A percentile compares a stretch with the other conserved stretches of the same genome.
Evolutionary conservation across 495 filamentous ascomycete genomes (phyloP).

Genomic region (Penicillium salamii): DNA sequence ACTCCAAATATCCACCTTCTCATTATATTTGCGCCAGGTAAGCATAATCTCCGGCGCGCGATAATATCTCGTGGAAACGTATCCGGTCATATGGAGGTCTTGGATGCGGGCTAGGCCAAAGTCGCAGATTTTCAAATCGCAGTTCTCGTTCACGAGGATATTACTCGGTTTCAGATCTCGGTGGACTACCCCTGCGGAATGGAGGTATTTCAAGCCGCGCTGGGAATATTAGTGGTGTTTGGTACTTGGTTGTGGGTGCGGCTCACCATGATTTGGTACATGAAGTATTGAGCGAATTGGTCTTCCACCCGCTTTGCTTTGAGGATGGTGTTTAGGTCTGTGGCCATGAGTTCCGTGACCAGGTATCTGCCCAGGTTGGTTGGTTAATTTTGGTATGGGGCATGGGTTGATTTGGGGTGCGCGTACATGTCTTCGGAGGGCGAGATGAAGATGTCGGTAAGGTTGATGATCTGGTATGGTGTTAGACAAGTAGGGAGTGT

Average conservation of each 20-base stretch:
- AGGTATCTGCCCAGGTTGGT: constrained; percentile 81
- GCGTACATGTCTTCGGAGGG: constrained; percentile 95
- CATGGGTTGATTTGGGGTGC: not conserved
- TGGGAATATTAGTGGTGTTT: constrained; percentile 33
- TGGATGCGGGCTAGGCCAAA: constrained; percentile 96
- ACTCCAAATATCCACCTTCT: constrained; percentile 99
- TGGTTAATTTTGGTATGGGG: constrained; percentile 26
- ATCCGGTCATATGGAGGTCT: constrained; percentile 98
- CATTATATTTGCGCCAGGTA: constrained; percentile 99
- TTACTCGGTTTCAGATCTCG: constrained; percentile 97
- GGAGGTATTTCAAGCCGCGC: constrained; percentile 97
- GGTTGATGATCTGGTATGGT: constrained; percentile 76
- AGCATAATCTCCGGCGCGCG: constrained; percentile 99
- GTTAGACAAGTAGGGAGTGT: no score
- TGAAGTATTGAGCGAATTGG: constrained; percentile 98
- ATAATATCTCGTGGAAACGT: constrained; percentile 97
- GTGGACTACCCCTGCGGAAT: constrained; percentile 97
- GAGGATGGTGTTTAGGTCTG: constrained; percentile 88
- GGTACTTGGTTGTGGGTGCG: not conserved
- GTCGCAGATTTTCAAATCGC: constrained; percentile 98
- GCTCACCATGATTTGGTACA: constrained; percentile 91
- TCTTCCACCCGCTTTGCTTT: constrained; percentile 93
- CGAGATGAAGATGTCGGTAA: constrained; percentile 99
- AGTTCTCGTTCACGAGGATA: constrained; percentile 98
- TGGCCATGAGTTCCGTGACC: constrained; percentile 94